Conservation (phyloP, 2,329 filamentous ascomycete species). For the Fusarium sp. region DNA sequence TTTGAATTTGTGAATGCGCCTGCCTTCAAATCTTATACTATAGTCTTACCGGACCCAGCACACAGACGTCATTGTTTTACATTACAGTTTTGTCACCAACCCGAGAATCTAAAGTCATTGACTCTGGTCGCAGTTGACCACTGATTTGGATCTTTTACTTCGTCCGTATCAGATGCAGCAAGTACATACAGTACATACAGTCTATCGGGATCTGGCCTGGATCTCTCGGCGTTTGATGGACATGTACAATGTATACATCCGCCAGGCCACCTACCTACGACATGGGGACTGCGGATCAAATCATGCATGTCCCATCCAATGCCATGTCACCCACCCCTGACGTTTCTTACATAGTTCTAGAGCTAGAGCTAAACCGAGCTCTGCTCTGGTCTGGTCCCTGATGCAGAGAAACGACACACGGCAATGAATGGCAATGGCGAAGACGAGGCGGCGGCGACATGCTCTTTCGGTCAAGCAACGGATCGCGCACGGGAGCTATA, state of each 20-base stretch:
- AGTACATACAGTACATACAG: neutral
- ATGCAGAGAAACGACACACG: neutral
- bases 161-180: neutral
- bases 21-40: neutral
- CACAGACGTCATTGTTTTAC: slow-evolving; percentile 21
- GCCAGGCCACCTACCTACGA: neutral
- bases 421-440: neutral
- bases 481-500: slow-evolving; percentile 30
- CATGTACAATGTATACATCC: neutral
- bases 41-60: neutral
- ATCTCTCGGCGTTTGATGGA: slow-evolving; percentile 41
- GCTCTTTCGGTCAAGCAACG: slow-evolving; percentile 33
- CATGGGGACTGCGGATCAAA: slow-evolving; percentile 24
- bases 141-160: neutral
- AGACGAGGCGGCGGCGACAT: slow-evolving; percentile 34
- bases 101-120: neutral
- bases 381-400: slow-evolving; percentile 21
- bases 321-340: slow-evolving; percentile 22
- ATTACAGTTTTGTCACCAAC: slow-evolving; percentile 8
- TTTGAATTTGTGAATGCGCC: slow-evolving; percentile 1
- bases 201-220: slow-evolving; percentile 39
- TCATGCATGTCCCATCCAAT: slow-evolving; percentile 29
- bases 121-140: neutral
- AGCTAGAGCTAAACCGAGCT: slow-evolving; percentile 15
- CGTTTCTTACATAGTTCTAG: slow-evolving; percentile 29